Conservation (phyloP, 352 stramenopile species). For the Phytophthora ohioensis region DNA sequence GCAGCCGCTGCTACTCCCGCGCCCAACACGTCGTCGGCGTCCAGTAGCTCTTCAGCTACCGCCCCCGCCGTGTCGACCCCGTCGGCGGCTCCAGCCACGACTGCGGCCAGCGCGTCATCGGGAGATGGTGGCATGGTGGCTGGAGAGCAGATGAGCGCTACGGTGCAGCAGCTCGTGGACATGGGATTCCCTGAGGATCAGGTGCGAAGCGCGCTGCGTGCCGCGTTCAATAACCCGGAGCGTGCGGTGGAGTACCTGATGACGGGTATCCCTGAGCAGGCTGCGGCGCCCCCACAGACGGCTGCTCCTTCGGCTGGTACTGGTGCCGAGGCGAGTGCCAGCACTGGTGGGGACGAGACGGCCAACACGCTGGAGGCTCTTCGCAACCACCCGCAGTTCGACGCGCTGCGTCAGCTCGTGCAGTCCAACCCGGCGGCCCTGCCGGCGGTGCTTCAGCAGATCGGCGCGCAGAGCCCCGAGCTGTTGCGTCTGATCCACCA, state of each 20-base stretch:
- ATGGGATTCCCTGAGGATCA: conserved; percentile 92
- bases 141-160: conserved; percentile 58
- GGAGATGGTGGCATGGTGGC: conserved; percentile 28
- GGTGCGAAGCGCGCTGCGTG: conserved; percentile 74
- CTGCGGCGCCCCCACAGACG: conserved; percentile 38
- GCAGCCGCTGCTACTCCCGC: conserved; percentile 41
- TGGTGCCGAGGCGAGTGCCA: conserved; percentile 23
- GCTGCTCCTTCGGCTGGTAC: conserved; percentile 22
- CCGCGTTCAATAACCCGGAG: conserved; percentile 89
- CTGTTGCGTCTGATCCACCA: conserved; percentile 85
- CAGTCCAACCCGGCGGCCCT: conserved; percentile 86
- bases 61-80: conserved; percentile 72
- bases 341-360: conserved; percentile 24
- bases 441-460: conserved; percentile 85
- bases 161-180: conserved; percentile 80
- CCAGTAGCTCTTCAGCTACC: conserved; percentile 70
- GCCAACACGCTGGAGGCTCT: conserved; percentile 76
- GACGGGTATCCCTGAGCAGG: conserved; percentile 83
- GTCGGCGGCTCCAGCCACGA: conserved; percentile 57
- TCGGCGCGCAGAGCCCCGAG: conserved; percentile 85
- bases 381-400: conserved; percentile 87
- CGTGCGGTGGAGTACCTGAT: conserved; percentile 91
- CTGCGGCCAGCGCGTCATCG: conserved; percentile 32
- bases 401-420: conserved; percentile 82
- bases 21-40: conserved; percentile 75